These are phyloP conservation scores for Solanum neorickii DNA, from an alignment of 257 asterid genomes.

Conservation along the genomic window DNA sequence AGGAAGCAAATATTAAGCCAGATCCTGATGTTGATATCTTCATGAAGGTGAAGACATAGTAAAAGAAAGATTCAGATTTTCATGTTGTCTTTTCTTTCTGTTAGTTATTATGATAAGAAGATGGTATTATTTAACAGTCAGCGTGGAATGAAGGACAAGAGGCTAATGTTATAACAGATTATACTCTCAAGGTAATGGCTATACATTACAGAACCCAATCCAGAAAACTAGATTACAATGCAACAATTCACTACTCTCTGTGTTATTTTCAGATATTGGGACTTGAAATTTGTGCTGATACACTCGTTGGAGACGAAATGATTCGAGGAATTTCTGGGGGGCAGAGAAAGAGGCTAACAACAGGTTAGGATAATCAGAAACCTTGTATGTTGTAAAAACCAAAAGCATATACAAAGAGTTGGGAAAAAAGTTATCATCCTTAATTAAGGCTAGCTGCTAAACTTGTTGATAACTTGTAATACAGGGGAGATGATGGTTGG, in stretches of 20 bases:
- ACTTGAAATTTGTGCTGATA: conserved; percentile 83
- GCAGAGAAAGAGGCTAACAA: conserved; percentile 71
- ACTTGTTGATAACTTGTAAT: not conserved
- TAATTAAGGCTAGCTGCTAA: not conserved
- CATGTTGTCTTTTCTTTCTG: not conserved
- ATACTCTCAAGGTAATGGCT: conserved; percentile 58
- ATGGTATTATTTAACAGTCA: conserved; percentile 34
- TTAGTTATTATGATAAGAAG: not conserved
- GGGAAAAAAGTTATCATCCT: not conserved
- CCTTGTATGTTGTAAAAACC: not conserved
- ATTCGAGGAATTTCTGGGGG: conserved; percentile 92
- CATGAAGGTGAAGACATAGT: conserved; percentile 60
- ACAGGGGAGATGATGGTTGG: conserved; percentile 92
- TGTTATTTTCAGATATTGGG: conserved; percentile 53
- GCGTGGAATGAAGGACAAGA: conserved; percentile 73
- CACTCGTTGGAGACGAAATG: conserved; percentile 77
- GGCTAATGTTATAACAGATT: conserved; percentile 67
- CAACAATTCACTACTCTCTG: not conserved
- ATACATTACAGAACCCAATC: not conserved
- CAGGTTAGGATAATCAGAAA: conserved; percentile 35
- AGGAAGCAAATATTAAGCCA: conserved; percentile 72
- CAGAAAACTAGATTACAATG: not conserved
- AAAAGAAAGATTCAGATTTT: not conserved
- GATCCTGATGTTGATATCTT: conserved; percentile 76
- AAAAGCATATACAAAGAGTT: not conserved